Base-by-base conservation (phyloP, 495 filamentous ascomycete species). In the Oidiodendron maius region DNA sequence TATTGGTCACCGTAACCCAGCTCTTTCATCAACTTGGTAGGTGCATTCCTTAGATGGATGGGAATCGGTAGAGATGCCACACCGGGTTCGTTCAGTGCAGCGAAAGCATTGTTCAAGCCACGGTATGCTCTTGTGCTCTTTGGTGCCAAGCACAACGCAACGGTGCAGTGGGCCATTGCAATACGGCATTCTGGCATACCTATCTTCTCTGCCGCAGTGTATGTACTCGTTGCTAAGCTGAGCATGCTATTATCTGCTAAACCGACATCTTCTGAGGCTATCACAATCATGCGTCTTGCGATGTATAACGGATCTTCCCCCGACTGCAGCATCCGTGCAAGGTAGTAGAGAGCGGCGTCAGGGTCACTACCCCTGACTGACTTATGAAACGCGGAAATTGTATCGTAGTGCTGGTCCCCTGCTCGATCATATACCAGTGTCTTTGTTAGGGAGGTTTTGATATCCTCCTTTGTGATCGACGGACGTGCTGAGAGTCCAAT, bases 301-400 rank as follows among this genome's bases (percentile, higher is more conserved):
- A 98, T 86, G 61, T 86, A 97, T 0, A 97, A 69, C 0, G 91
- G 89, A 59, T 97, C 93, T 64, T 98, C 93, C 32, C 93, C 93
- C 1, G 86, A 89, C 52, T 93, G 82, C n/a, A 98, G 76, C 93
- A 98, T 98, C 37, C 93, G 84, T 2, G 86, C 84, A 4, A 98
- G 79, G 62, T 96, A 98, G 68, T 96, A 97, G 2, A 98, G 72
- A 1, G 90, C 74, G 0, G 90, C 93, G 64, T 97, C 84, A 1
- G 91, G 68, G 59, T 93, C 80, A 44, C 81, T 86, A 17, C 93
- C 93, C 15, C 93, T 86, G 22, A 97, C 78, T 12, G 88, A 89
- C 55, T 98, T 98, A 71, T 98, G 93, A 62, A 98, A 93, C 38
- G 93, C 93, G 2, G 87, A 94, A 56, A 98, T 97, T 41, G 86